Evolutionary conservation across 257 asterid genomes (phyloP).

Genomic region (Prunella vulgaris): DNA sequence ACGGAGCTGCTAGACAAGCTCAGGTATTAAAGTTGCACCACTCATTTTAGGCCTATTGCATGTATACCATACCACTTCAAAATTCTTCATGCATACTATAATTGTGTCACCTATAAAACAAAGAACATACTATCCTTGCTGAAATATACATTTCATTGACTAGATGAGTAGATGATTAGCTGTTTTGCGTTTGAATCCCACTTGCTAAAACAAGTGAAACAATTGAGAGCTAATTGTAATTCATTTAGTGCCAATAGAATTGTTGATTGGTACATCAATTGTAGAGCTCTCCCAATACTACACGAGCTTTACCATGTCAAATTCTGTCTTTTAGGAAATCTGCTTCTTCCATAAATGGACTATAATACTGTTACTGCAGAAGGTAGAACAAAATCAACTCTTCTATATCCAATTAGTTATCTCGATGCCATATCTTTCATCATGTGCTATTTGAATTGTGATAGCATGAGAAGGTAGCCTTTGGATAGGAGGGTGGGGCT

Average conservation of each 20-base stretch:
- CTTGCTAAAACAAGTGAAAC: not conserved
- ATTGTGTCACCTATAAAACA: not conserved
- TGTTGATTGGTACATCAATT: not conserved
- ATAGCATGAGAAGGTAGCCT: slow-evolving; percentile 1
- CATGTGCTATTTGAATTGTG: slow-evolving; percentile 10
- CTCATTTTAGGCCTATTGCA: not conserved
- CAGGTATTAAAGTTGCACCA: slow-evolving; percentile 47
- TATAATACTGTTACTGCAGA: slow-evolving; percentile 5
- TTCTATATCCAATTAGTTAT: not conserved
- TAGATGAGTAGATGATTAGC: slow-evolving; percentile 3
- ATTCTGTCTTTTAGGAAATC: slow-evolving; percentile 8
- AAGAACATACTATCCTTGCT: not conserved
- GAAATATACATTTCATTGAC: not conserved
- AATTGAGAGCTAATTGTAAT: not conserved
- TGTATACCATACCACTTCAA: slow-evolving; percentile 9
- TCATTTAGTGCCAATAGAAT: not conserved
- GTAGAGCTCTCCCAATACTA: not conserved
- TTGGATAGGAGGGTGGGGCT: not conserved
- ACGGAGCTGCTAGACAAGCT: slow-evolving; percentile 98
- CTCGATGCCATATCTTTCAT: not conserved
- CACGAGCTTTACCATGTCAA: not conserved
- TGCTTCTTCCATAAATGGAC: not conserved
- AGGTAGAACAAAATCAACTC: not conserved
- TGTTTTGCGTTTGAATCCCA: not conserved
- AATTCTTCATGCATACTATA: not conserved